A percentile compares a stretch with the other conserved stretches of the same genome.
Conservation (phyloP, 805 yeast species). For the Zygosaccharomyces bailii region DNA sequence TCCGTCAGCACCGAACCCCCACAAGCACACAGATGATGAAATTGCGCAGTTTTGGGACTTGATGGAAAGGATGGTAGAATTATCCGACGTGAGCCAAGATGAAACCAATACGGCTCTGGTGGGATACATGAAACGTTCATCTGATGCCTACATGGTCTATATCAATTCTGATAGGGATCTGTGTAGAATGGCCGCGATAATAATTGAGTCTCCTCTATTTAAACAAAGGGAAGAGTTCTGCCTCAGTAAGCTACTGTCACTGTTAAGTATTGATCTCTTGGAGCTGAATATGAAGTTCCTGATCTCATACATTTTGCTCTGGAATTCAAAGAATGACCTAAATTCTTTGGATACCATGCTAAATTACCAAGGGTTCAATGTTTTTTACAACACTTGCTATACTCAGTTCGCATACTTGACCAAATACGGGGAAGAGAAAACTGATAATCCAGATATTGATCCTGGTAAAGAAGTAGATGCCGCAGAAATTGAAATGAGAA, state of each 20-base stretch:
- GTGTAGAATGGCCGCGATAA: conserved; percentile 36
- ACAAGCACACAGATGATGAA: conserved; percentile 19
- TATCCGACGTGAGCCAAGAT: conserved; percentile 11
- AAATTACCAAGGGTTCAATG: conserved; percentile 51
- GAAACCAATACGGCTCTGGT: conserved; percentile 31
- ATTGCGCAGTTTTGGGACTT: conserved; percentile 28
- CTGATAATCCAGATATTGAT: conserved; percentile 13
- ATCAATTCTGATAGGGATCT: conserved; percentile 34
- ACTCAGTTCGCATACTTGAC: conserved; percentile 35
- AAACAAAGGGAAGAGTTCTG: conserved; percentile 43
- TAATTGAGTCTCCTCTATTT: conserved; percentile 38
- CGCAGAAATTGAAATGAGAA: conserved; percentile 32
- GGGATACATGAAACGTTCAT: conserved; percentile 26
- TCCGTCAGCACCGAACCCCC: conserved; percentile 20
- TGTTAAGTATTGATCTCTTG: conserved; percentile 38
- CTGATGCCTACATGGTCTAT: conserved; percentile 28
- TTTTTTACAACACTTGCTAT: conserved; percentile 43
- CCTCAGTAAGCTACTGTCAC: conserved; percentile 46
- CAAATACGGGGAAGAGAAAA: conserved; percentile 28
- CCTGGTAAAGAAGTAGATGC: conserved; percentile 10
- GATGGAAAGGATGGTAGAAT: conserved; percentile 26
- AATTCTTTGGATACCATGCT: conserved; percentile 44
- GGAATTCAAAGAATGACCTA: conserved; percentile 44
- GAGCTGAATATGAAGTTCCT: conserved; percentile 40
- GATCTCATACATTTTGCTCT: conserved; percentile 42